Conservation (phyloP, 352 stramenopile genomes). For the Pseudoperonospora humuli region DNA sequence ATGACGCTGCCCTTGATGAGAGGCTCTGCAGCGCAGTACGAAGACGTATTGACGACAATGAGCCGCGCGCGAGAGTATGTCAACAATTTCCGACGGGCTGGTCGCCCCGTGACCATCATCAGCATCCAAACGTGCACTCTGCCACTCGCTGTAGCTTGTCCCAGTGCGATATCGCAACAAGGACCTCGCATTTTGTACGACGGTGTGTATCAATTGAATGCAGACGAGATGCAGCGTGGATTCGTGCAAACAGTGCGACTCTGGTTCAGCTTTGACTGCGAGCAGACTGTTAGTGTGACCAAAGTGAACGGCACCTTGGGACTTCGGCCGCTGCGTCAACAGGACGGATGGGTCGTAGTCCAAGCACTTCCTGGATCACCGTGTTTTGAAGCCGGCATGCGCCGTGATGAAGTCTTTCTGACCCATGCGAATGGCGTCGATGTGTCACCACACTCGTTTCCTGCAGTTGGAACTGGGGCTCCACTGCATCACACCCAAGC, state of each 20-base stretch:
- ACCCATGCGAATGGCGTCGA: slow-evolving; percentile 76
- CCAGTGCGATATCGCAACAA: slow-evolving; percentile 56
- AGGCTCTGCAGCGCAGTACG: slow-evolving; percentile 16
- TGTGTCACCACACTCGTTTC: too few species aligned
- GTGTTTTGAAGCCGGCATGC: too few species aligned
- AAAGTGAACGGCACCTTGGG: slow-evolving; percentile 63
- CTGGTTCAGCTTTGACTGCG: slow-evolving; percentile 75
- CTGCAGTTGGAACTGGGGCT: too few species aligned
- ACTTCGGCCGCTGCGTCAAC: slow-evolving; percentile 61
- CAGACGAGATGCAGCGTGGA: slow-evolving; percentile 38
- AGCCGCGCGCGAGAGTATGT: slow-evolving; percentile 58
- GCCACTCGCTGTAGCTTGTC: slow-evolving; percentile 51
- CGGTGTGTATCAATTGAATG: slow-evolving; percentile 47
- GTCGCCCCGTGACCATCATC: slow-evolving; percentile 54
- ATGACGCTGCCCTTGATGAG: slow-evolving; percentile 15
- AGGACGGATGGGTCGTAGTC: slow-evolving; percentile 72
- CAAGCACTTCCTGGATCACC: slow-evolving; percentile 53
- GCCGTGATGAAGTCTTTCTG: too few species aligned
- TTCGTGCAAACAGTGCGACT: slow-evolving; percentile 66
- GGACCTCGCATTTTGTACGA: slow-evolving; percentile 50
- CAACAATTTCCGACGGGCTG: slow-evolving; percentile 45
- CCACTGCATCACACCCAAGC: too few species aligned
- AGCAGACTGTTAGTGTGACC: slow-evolving; percentile 71
- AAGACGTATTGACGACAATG: slow-evolving; percentile 61
- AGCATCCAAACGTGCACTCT: slow-evolving; percentile 63